Percentiles rank a stretch among this genome's conserved stretches.
These are phyloP conservation scores for Trichoderma asperellum DNA, from an alignment of 2,329 filamentous ascomycete species.

Conservation along the genomic window DNA sequence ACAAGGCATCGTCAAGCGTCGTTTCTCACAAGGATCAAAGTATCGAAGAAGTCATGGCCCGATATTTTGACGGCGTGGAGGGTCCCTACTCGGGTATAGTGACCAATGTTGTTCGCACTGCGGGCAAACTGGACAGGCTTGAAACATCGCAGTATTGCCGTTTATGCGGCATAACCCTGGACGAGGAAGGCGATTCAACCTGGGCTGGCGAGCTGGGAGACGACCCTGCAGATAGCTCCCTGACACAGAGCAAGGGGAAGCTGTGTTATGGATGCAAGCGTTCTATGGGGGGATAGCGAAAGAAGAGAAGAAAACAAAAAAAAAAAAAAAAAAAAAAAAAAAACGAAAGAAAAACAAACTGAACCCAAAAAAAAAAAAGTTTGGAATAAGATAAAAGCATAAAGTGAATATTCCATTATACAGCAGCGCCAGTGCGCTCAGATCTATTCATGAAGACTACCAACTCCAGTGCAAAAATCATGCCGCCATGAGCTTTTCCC, in stretches of 20 bases:
- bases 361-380: background rate
- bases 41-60: constrained; percentile 86
- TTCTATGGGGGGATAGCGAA: constrained; percentile 57
- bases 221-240: constrained; percentile 36
- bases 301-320: background rate
- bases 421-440: constrained; percentile 21
- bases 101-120: constrained; percentile 91
- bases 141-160: constrained; percentile 56
- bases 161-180: constrained; percentile 71
- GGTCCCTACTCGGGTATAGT: constrained; percentile 87
- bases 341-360: background rate
- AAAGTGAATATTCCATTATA: background rate
- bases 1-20: constrained; percentile 44
- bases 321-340: background rate
- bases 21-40: constrained; percentile 75
- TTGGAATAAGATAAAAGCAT: too few relatives aligned
- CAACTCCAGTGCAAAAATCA: constrained; percentile 31
- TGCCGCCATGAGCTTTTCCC: constrained; percentile 25
- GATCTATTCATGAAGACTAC: constrained; percentile 28
- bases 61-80: constrained; percentile 84
- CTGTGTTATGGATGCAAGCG: constrained; percentile 78
- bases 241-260: constrained; percentile 38
- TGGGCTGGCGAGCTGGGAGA: constrained; percentile 66
- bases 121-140: constrained; percentile 72
- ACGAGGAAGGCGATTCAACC: constrained; percentile 64